phyloP scores from a whole-genome alignment of 768 basidiomycete genomes.

The Termitomyces heimii region DNA sequence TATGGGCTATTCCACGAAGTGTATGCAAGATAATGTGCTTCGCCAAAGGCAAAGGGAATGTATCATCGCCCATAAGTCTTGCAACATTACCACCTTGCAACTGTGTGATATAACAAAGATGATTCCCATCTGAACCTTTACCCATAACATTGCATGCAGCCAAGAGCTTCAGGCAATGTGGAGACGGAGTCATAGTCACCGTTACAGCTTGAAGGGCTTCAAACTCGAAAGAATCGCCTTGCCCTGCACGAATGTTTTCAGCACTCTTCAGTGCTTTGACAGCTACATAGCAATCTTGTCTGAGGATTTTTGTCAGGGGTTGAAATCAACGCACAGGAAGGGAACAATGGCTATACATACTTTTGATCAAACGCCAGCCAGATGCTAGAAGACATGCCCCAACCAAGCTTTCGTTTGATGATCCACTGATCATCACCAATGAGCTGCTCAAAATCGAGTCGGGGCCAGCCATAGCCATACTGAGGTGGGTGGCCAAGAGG shows the following conservation, averaged over 20 bases:
- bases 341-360: background rate
- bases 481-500: background rate
- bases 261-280: background rate
- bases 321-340: background rate
- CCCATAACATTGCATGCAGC: background rate
- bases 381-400: background rate
- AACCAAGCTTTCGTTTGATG: background rate
- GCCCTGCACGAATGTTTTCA: background rate
- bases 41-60: background rate
- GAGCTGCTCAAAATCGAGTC: background rate
- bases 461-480: background rate
- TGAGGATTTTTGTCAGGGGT: background rate
- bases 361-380: background rate
- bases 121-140: background rate
- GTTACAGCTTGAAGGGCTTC: background rate
- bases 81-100: background rate
- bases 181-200: background rate
- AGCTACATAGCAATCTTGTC: background rate
- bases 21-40: background rate
- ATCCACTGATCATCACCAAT: background rate
- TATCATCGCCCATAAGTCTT: background rate
- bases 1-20: background rate
- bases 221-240: background rate
- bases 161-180: background rate
- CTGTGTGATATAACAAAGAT: background rate